These are phyloP conservation scores for Mycena galericulata DNA, from an alignment of 768 basidiomycete genomes.

Conservation along the genomic window DNA sequence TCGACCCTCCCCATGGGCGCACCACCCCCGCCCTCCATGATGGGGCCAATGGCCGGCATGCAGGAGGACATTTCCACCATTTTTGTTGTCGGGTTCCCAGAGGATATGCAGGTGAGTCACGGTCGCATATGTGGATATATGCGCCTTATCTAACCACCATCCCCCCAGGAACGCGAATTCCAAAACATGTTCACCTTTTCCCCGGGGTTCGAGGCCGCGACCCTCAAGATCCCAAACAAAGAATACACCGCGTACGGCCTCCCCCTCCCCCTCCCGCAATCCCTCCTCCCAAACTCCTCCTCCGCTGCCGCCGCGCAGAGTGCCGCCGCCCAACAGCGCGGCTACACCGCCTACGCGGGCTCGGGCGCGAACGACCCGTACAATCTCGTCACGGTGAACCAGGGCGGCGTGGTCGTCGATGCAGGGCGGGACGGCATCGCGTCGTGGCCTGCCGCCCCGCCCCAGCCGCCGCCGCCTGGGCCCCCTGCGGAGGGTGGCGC, in stretches of 20 bases:
- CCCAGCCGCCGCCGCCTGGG: not conserved
- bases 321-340: conserved; percentile 39
- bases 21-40: conserved; percentile 41
- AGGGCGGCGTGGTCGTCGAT: conserved; percentile 87
- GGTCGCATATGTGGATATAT: not conserved
- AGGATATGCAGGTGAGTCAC: conserved; percentile 92
- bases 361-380: conserved; percentile 82
- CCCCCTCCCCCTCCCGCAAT: conserved; percentile 37
- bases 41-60: conserved; percentile 40
- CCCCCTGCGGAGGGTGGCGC: too few species aligned
- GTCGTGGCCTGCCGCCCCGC: conserved; percentile 67
- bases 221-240: conserved; percentile 96
- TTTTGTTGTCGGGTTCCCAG: conserved; percentile 98
- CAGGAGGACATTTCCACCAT: conserved; percentile 96
- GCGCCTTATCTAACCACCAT: conserved; percentile 31
- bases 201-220: conserved; percentile 95
- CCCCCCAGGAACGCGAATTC: conserved; percentile 93
- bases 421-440: conserved; percentile 79
- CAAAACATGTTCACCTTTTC: conserved; percentile 99
- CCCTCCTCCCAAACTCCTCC: not conserved
- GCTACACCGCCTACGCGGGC: conserved; percentile 49
- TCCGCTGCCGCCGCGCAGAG: too few species aligned
- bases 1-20: conserved; percentile 40
- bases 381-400: conserved; percentile 85
- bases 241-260: conserved; percentile 82